Base-by-base conservation (phyloP, 441 rosid genomes). In the Jatropha multifida region DNA sequence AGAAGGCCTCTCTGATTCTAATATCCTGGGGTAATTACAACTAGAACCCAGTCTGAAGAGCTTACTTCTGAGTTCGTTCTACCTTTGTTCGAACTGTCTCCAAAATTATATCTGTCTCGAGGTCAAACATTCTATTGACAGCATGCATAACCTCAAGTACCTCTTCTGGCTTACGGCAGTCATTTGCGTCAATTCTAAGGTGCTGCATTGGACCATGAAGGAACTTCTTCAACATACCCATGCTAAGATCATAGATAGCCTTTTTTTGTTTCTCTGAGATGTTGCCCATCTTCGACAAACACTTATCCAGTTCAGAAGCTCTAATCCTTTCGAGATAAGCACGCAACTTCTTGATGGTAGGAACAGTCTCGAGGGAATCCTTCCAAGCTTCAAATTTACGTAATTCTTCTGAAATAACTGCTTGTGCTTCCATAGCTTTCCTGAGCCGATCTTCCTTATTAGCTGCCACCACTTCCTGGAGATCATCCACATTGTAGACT, bases 151-250 rank as follows among this genome's bases (percentile, higher is more conserved):
- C 89, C 81, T 87, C 94, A 8, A 92, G 88, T n/a, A 87, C 86
- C 83, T 89, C 97, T 15, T 68, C 85, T 49, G 90, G 87, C 41
- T 87, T 84, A 68, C 92, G 86, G 60, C 89, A 81, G 49, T 87
- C 92, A 14, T 66, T 84, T 23, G 85, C 91, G 72, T 92, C 97
- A 9, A 90, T 84, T 85, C 97, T 87, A 76, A 92, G 81, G 81
- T 92, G 97, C 82, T 90, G 90, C 97, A 90, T 90, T 55, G 97
- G 97, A 66, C 97, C 97, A 3, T 90, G 97, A 15, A 92, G 86
- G 70, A 90, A 82, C 84, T 87, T 92, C 81, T 86, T 90, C 78
- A 88, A 81, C 38, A 90, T 90, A 7, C 94, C 90, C 27, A 90
- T 86, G 80, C 88, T 89, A 71, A 90, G 90, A 77, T 89, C 97